Evolutionary conservation across 805 yeast species (phyloP), one percentile per base, ranked within the genome.

Genomic region (Wickerhamiella hasegawae): DNA sequence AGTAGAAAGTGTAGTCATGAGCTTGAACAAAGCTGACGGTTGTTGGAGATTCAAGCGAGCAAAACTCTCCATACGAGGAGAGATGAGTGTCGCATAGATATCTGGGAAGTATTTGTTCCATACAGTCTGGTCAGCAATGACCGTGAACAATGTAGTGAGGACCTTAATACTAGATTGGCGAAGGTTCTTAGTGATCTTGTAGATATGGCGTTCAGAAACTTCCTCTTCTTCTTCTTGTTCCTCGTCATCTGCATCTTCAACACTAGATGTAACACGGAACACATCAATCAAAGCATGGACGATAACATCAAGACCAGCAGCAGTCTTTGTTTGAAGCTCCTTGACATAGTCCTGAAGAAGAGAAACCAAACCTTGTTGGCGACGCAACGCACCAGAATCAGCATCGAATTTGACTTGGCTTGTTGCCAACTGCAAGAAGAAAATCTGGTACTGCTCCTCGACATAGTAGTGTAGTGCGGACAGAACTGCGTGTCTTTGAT

Each of bases 31-130:
- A 0, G 93, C 68, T 0, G 96, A 83, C 1, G 87, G 76, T 47
- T 78, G 83, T 49, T 83, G 92, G 22, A 77, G 60, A 52, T 87
- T 90, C 47, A 79, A 94, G 28, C 59, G 66, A 3, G 76, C 76
- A 54, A 87, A 87, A 10, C 65, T 60, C 1, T 41, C 60, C 45
- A 90, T 60, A 48, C 92, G 69, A 5, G 93, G 84, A 16, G 53
- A 46, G 11, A 87, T 59, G 17, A 83, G 60, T 18, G 59, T 50
- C 3, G 55, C 51, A 47, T 69, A 77, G 10, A 90, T 68, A 2
- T 55, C 45, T 15, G 69, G 63, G 42, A 65, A 65, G 6, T 59
- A 57, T 4, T 48, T 41, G 3, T 34, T 40, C 94, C 95, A 84
- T 24, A 68, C 54, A 35, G 62, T 63, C 2, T 49, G 40, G 0